phyloP scores from a whole-genome alignment of 208 protist species.

The Sergeia podlipaevii region DNA sequence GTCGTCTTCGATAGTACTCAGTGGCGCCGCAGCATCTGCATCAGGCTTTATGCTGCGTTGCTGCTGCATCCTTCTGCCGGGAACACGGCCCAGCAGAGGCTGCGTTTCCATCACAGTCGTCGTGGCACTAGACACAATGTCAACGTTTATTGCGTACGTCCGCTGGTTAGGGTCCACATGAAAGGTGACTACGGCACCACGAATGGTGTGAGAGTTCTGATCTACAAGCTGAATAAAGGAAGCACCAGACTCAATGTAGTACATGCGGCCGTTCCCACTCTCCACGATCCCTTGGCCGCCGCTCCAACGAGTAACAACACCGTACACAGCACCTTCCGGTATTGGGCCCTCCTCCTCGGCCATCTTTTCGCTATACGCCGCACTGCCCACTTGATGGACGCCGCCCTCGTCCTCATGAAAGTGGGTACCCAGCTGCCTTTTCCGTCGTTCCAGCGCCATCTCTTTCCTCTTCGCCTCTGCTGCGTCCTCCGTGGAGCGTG shows the following conservation, averaged over 20 bases:
- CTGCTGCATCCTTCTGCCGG: slow-evolving; percentile 9
- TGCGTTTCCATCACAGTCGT: slow-evolving; percentile 31
- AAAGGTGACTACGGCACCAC: slow-evolving; percentile 84
- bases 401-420: slow-evolving; percentile 17
- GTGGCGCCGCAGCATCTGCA: not conserved
- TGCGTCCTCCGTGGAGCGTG: slow-evolving; percentile 32
- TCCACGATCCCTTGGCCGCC: slow-evolving; percentile 83
- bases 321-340: slow-evolving; percentile 47
- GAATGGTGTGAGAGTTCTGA: slow-evolving; percentile 39
- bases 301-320: slow-evolving; percentile 88
- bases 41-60: not conserved
- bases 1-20: slow-evolving; percentile 1
- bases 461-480: slow-evolving; percentile 31
- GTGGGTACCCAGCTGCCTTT: slow-evolving; percentile 12
- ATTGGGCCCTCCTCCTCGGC: slow-evolving; percentile 14
- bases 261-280: slow-evolving; percentile 55
- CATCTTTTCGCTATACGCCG: not conserved
- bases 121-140: slow-evolving; percentile 63
- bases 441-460: slow-evolving; percentile 16
- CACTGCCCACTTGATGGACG: no score
- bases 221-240: slow-evolving; percentile 81
- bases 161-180: slow-evolving; percentile 27
- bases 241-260: slow-evolving; percentile 68
- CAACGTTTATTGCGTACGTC: slow-evolving; percentile 50
- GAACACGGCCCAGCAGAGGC: slow-evolving; percentile 41